These are phyloP conservation scores for Xanthoconium purpureum DNA, from an alignment of 768 basidiomycete genomes.

Conservation along the genomic window DNA sequence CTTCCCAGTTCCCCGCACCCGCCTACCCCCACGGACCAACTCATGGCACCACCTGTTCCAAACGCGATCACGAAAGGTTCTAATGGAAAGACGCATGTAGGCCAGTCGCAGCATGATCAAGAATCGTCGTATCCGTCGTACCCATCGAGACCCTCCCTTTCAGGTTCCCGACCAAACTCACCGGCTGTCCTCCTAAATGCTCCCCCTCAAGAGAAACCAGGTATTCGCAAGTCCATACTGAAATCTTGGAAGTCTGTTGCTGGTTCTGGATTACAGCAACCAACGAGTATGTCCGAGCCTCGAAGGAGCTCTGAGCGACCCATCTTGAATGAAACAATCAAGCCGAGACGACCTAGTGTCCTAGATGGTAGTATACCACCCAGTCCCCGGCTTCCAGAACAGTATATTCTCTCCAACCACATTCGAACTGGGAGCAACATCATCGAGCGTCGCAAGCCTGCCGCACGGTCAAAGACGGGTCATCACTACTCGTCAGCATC, in stretches of 20 bases:
- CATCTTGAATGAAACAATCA: conserved; percentile 34
- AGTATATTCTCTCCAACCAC: conserved; percentile 38
- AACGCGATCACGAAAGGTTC: conserved; percentile 5
- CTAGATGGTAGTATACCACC: conserved; percentile 51
- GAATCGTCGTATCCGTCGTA: conserved; percentile 49
- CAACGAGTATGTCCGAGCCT: conserved; percentile 31
- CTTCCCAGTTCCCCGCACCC: conserved; percentile 27
- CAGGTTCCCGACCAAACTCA: conserved; percentile 31
- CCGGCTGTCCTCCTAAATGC: conserved; percentile 17
- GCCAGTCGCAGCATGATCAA: conserved; percentile 66
- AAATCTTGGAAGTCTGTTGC: conserved; percentile 59
- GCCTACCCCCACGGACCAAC: conserved; percentile 35
- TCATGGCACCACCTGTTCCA: conserved; percentile 28
- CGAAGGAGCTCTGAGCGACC: conserved; percentile 41
- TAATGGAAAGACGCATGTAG: conserved; percentile 33
- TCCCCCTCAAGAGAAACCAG: conserved; percentile 41
- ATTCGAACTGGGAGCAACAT: conserved; percentile 31
- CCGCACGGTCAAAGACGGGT: conserved; percentile 19
- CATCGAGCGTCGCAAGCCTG: conserved; percentile 27
- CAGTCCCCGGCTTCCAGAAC: conserved; percentile 59
- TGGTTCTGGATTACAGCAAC: conserved; percentile 29
- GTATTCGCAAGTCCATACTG: conserved; percentile 66
- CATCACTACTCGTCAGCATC: conserved; percentile 29
- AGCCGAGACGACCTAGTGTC: conserved; percentile 46
- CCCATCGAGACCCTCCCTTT: conserved; percentile 33